Evolutionary conservation across 352 stramenopile genomes (phyloP), one percentile per base, ranked within the genome.

Genomic region (Pythium periplocum): DNA sequence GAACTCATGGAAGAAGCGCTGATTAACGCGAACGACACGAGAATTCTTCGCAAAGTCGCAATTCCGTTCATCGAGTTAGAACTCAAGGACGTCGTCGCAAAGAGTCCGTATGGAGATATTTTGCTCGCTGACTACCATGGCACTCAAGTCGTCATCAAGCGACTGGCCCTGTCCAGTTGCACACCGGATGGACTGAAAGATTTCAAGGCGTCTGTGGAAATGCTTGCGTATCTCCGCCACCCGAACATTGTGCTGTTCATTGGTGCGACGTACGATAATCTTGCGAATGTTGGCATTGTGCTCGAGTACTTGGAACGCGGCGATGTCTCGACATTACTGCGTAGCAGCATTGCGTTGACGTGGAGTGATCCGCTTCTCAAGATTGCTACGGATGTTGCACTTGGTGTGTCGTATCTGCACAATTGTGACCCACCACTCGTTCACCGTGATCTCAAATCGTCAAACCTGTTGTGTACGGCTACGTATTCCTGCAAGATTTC

Each of bases 211-310:
- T 77, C 84, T 31, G 80, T 95, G 30, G 83, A 93, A 61, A 66
- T 94, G 44, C 62, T 92, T 6, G 77, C 81, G 47, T 84, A 77
- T 61, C 68, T 93, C 34, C 80, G 86, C 0, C 83, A 95, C 48
- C 81, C 86, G 10, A 93, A 92, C 52, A 90, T 95, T 50, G 83
- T 95, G 37, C 62, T 90, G 38, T 95, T 95, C 50, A 82, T 95
- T 33, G 86, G 86, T 45, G 86, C 83, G 4, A 92, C 82, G 12
- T 90, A 87, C 50, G 79, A 93, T 65, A 88, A 89, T 33, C 59
- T 91, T 31, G 78, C 80, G 6, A 90, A 90, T 51, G 67, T 90
- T 6, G 80, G 80, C 0, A 65, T 91, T 10, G 78, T 93, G 53
- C 70, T 89, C 61, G 83, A 93, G 56, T 90, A 90, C 47, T 51